These are phyloP conservation scores for Graphium sp. DNA, from an alignment of 2,329 filamentous ascomycete species.

Conservation along the genomic window DNA sequence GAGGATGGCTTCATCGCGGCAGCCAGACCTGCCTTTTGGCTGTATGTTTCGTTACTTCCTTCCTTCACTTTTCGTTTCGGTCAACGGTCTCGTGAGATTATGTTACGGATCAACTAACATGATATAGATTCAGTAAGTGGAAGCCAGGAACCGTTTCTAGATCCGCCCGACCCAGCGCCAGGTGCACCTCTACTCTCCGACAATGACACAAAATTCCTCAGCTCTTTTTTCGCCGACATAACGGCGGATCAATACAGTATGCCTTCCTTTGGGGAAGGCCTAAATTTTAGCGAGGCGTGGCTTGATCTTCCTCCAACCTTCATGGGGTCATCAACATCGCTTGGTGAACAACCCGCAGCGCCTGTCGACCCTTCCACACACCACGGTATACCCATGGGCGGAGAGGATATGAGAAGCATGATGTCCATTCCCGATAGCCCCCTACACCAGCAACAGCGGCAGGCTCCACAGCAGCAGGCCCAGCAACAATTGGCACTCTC, in stretches of 20 bases:
- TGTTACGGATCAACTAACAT: too few species aligned
- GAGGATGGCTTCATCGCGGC: constrained; percentile 43
- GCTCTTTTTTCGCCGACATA: constrained; percentile 38
- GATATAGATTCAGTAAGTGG: constrained; percentile 1
- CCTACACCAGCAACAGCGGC: constrained; percentile 6
- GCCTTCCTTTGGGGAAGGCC: constrained; percentile 31
- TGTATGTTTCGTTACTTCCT: constrained; percentile 30
- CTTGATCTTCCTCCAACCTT: constrained; percentile 45
- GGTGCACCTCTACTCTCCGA: constrained; percentile 50
- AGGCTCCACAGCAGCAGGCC: constrained; percentile 10
- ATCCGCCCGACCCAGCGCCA: constrained; percentile 39
- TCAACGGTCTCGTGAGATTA: too few species aligned
- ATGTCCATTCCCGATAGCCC: constrained; percentile 5
- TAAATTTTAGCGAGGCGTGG: constrained; percentile 34
- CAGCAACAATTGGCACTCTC: constrained; percentile 10
- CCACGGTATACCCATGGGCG: constrained; percentile 8
- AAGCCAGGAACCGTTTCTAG: constrained; percentile 6
- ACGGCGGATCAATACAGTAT: constrained; percentile 30
- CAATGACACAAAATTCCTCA: constrained; percentile 39
- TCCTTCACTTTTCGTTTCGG: constrained; percentile 5
- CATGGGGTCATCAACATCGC: constrained; percentile 48
- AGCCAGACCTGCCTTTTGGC: constrained; percentile 43
- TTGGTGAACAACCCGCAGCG: constrained; percentile 36
- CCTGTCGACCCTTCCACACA: constrained; percentile 12
- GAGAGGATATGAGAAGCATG: constrained; percentile 4